Evolutionary conservation across 306 rosid species (phyloP), one percentile per base, ranked within the genome.

Genomic region (Pyrus betulifolia): DNA sequence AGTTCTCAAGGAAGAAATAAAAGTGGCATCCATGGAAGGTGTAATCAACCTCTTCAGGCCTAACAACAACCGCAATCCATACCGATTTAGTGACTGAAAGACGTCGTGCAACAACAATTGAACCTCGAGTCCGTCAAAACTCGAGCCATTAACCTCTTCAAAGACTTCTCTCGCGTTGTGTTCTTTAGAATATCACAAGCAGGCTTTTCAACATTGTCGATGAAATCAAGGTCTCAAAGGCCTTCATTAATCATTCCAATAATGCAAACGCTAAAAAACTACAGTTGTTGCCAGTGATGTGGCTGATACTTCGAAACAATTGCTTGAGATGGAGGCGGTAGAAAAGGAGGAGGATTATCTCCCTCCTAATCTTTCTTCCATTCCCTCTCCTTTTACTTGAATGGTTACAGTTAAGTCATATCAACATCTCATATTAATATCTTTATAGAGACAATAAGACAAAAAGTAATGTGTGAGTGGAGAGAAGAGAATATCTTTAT

Each of bases 281-380:
- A 79, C 86, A 85, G 91, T 49, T 94, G 54, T 87, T 94, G 0
- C 97, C 98, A 12, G 98, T 94, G 69, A 91, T 91, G 97, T 85
- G 90, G 40, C 89, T 0, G 55, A 49, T 49, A 3, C 97, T 30
- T 90, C 97, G 4, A 91, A 94, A 78, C 83, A 90, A 17, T 87
- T 94, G 62, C 96, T 93, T 25, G 98, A 94, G 84, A 90, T 91
- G 95, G 98, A 93, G 85, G 72, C 66, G 31, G 96, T 91, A 11
- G 98, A 91, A 74, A 75, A 58, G 3, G 40, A 35, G 2, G 40
- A 6, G 8, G 40, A 35, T 35, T 35, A 8, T 35, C 40, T 35
- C 9, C 8, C 8, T 5, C 8, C 8, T 33, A 33, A 33, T 33
- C 38, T 33, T 6, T 33, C 7, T 33, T 0, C 2, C 1, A 0